Conservation (phyloP, 352 stramenopile species). For the Plasmopara viticola region DNA sequence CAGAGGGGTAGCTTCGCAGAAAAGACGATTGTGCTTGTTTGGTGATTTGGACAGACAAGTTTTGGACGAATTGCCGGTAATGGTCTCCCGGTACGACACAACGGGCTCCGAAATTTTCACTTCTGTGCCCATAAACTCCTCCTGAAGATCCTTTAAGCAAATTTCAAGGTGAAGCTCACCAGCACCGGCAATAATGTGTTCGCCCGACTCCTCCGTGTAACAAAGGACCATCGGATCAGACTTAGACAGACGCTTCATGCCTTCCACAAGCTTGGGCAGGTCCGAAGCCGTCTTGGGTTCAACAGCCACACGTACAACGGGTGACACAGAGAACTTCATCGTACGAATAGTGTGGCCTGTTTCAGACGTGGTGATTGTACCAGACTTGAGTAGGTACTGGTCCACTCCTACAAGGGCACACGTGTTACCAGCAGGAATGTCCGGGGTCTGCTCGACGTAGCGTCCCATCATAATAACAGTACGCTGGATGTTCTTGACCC, state of each 20-base stretch:
- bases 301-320: constrained; percentile 98
- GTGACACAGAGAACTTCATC: constrained; percentile 99
- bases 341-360: constrained; percentile 98
- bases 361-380: constrained; percentile 98
- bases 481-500: constrained; percentile 99
- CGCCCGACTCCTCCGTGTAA: constrained; percentile 98
- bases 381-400: constrained; percentile 99
- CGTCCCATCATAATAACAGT: constrained; percentile 99
- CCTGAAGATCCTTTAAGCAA: constrained; percentile 99
- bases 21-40: constrained; percentile 99
- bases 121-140: constrained; percentile 98
- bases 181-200: constrained; percentile 99
- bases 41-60: constrained; percentile 98
- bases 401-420: constrained; percentile 98
- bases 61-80: constrained; percentile 92
- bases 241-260: constrained; percentile 99
- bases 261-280: constrained; percentile 99
- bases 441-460: constrained; percentile 96
- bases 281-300: constrained; percentile 98
- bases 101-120: constrained; percentile 99
- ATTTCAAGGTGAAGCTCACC: constrained; percentile 99
- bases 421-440: constrained; percentile 99
- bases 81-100: constrained; percentile 99
- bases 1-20: constrained; percentile 90
- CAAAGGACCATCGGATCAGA: constrained; percentile 99